A percentile compares a stretch with the other conserved stretches of the same genome.
Evolutionary conservation across 2,329 filamentous ascomycete species (phyloP).

Genomic region (Ceratocystis destructans): DNA sequence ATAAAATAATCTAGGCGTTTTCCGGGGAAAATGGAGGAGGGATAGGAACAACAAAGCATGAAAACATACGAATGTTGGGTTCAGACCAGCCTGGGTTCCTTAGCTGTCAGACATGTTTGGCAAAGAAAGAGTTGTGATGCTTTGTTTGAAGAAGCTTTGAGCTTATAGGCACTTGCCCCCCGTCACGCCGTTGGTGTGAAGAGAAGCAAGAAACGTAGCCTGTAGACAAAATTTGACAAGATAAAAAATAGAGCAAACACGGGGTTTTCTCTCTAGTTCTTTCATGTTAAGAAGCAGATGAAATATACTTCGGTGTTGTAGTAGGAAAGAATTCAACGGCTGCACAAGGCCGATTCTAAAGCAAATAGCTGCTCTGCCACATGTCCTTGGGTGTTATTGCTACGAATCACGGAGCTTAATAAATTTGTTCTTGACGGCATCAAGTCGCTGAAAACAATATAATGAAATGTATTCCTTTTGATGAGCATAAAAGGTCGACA

Average conservation of each 20-base stretch:
- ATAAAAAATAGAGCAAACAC: no score
- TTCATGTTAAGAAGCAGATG: no score
- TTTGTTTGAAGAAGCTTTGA: not conserved
- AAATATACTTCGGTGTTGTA: no score
- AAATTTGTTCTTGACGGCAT: not conserved
- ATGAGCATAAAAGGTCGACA: not conserved
- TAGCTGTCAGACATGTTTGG: conserved; percentile 3
- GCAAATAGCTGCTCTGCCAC: no score
- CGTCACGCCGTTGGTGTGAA: no score
- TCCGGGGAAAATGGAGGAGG: not conserved
- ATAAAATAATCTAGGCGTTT: conserved; percentile 5
- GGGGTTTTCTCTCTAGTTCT: no score
- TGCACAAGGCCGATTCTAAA: no score
- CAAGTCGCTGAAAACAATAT: not conserved
- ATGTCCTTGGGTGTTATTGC: no score
- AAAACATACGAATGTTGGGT: not conserved
- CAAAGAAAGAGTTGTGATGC: conserved; percentile 2
- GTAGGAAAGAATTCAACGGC: no score
- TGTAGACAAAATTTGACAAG: no score
- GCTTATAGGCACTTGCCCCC: not conserved
- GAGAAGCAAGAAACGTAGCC: no score
- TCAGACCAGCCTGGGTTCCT: not conserved
- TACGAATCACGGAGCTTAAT: no score
- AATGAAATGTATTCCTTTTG: not conserved
- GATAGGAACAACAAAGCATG: not conserved